These are phyloP conservation scores for Emmonsia crescens DNA, from an alignment of 2,329 filamentous ascomycete genomes.

Conservation along the genomic window DNA sequence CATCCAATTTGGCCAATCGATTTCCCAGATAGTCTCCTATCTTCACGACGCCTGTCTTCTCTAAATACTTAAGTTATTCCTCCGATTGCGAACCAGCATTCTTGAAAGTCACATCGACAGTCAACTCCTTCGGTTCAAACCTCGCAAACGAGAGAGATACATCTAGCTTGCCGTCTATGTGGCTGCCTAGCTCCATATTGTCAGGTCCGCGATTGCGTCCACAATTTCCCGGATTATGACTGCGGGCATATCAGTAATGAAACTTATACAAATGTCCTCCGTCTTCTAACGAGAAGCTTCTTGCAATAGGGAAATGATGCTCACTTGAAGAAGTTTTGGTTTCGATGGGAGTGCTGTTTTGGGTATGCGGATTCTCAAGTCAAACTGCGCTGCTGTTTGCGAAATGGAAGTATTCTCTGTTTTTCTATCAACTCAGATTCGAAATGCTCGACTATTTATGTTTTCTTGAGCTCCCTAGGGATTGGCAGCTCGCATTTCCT, in stretches of 20 bases:
- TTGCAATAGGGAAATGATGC: too few species aligned
- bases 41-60: background rate
- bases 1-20: background rate
- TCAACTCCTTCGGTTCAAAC: background rate
- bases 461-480: background rate
- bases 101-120: background rate
- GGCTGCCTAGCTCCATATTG: background rate
- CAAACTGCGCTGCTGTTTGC: background rate
- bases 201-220: background rate
- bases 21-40: background rate
- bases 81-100: background rate
- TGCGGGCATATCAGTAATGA: background rate
- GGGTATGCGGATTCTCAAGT: background rate
- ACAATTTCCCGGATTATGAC: background rate
- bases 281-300: too few species aligned
- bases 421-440: background rate
- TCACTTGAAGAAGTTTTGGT: background rate
- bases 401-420: background rate
- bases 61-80: background rate
- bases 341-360: background rate
- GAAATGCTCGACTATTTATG: background rate
- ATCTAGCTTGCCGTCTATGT: background rate
- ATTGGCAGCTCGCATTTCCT: background rate
- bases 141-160: background rate
- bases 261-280: background rate